Conservation (phyloP, 768 basidiomycete species). For the Pleurotus platypus region DNA sequence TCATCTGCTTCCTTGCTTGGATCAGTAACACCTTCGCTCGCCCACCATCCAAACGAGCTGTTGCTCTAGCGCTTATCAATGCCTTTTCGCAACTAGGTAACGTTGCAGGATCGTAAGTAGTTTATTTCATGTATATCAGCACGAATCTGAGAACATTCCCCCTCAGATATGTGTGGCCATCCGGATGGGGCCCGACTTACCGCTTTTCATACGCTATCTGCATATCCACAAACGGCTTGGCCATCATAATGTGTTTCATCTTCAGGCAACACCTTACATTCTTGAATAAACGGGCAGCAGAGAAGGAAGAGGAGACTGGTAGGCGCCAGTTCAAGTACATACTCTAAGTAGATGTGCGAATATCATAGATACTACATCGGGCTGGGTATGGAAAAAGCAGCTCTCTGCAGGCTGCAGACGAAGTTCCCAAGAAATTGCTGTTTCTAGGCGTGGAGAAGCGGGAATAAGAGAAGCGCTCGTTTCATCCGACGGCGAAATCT, state of each 20-base stretch:
- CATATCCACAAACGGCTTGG: conserved; percentile 51
- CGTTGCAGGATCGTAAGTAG: conserved; percentile 72
- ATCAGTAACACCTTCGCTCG: conserved; percentile 45
- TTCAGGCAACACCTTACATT: conserved; percentile 38
- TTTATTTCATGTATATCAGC: not conserved
- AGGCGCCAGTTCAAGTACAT: conserved; percentile 47
- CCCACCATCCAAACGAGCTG: conserved; percentile 85
- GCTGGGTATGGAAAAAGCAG: too few species aligned
- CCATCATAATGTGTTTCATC: conserved; percentile 49
- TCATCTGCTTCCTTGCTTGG: conserved; percentile 62
- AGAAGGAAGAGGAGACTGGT: conserved; percentile 27
- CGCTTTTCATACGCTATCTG: conserved; percentile 69
- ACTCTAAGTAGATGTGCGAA: conserved; percentile 21
- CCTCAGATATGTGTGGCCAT: conserved; percentile 11
- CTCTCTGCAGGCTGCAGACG: too few species aligned
- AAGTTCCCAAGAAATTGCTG: too few species aligned
- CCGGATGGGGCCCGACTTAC: conserved; percentile 13
- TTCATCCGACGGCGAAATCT: too few species aligned
- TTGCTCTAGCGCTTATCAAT: conserved; percentile 83
- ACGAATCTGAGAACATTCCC: not conserved
- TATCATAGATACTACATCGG: too few species aligned
- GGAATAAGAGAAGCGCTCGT: too few species aligned
- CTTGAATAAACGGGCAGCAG: conserved; percentile 36
- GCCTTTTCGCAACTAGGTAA: conserved; percentile 82
- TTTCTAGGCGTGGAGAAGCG: too few species aligned